phyloP scores from a whole-genome alignment of 208 protist species.

The Trypanosoma grayi region DNA sequence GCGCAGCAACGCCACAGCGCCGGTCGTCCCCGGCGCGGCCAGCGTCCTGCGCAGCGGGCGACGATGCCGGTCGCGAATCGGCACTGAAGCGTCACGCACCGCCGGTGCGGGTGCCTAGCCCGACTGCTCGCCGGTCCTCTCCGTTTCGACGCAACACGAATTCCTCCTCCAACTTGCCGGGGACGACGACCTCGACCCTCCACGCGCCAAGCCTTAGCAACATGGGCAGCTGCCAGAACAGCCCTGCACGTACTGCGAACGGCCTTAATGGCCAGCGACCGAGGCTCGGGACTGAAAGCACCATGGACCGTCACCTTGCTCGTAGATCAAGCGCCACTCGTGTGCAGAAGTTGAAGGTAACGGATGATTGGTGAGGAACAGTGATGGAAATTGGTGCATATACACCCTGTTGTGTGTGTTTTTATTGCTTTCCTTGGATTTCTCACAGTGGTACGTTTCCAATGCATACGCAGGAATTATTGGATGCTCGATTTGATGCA shows the following conservation, averaged over 20 bases:
- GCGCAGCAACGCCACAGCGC: slow-evolving; percentile 29
- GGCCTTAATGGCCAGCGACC: slow-evolving; percentile 14
- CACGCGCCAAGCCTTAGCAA: slow-evolving; percentile 23
- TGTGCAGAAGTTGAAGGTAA: slow-evolving; percentile 30
- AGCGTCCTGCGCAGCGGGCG: slow-evolving; percentile 15
- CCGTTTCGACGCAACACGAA: slow-evolving; percentile 16
- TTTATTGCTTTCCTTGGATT: not conserved
- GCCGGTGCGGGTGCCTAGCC: not conserved
- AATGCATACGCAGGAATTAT: too few relatives aligned
- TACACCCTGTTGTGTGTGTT: slow-evolving; percentile 4
- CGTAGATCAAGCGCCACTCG: slow-evolving; percentile 27
- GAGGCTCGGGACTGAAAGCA: not conserved
- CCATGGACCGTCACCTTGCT: slow-evolving; percentile 9
- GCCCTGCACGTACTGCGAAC: slow-evolving; percentile 2
- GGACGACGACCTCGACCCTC: not conserved
- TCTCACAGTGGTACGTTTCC: not conserved
- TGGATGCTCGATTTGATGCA: not conserved
- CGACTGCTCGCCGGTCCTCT: slow-evolving; percentile 7
- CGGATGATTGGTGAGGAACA: slow-evolving; percentile 38
- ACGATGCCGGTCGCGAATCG: not conserved
- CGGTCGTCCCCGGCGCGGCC: slow-evolving; percentile 46
- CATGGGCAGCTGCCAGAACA: slow-evolving; percentile 22
- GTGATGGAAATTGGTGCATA: not conserved
- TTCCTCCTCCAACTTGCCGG: not conserved
- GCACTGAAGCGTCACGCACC: not conserved